Percentiles rank a stretch among this genome's conserved stretches.
These are phyloP conservation scores for Penicillium sp. DNA, from an alignment of 2,329 filamentous ascomycete genomes.

Conservation along the genomic window DNA sequence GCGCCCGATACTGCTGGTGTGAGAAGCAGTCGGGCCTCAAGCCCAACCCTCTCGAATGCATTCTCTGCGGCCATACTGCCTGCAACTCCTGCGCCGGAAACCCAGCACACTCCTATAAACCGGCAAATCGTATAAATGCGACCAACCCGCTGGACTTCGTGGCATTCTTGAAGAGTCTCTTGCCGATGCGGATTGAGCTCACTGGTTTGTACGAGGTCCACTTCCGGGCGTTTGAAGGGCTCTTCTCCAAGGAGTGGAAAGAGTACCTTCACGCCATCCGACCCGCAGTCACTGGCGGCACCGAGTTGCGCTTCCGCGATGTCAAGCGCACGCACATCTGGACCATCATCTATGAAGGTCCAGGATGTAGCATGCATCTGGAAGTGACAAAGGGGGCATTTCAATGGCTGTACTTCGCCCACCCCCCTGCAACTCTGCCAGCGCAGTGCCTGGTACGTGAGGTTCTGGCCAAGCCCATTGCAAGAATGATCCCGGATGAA, in stretches of 20 bases:
- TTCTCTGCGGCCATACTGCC: conserved; percentile 50
- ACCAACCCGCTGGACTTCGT: conserved; percentile 42
- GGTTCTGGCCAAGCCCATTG: conserved; percentile 44
- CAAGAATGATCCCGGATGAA: conserved; percentile 39
- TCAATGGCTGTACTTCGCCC: conserved; percentile 48
- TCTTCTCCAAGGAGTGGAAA: conserved; percentile 24
- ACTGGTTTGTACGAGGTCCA: conserved; percentile 23
- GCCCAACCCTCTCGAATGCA: conserved; percentile 44
- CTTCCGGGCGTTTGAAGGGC: conserved; percentile 19
- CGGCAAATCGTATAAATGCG: no score
- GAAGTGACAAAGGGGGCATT: conserved; percentile 22
- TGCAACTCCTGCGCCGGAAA: conserved; percentile 52
- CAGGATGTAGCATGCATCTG: conserved; percentile 22
- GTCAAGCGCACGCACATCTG: conserved; percentile 30
- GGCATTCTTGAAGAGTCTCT: conserved; percentile 34
- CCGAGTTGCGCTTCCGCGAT: conserved; percentile 28
- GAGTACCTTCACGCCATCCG: conserved; percentile 31
- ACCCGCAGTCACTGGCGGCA: conserved; percentile 14
- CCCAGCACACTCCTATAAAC: conserved; percentile 43
- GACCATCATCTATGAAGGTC: conserved; percentile 29
- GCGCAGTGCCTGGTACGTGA: conserved; percentile 39
- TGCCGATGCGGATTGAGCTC: conserved; percentile 42
- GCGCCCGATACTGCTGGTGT: conserved; percentile 50
- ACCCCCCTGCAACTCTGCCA: conserved; percentile 35
- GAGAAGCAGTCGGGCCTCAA: conserved; percentile 46